Evolutionary conservation across 495 filamentous ascomycete species (phyloP).

Genomic region (Podospora australis): DNA sequence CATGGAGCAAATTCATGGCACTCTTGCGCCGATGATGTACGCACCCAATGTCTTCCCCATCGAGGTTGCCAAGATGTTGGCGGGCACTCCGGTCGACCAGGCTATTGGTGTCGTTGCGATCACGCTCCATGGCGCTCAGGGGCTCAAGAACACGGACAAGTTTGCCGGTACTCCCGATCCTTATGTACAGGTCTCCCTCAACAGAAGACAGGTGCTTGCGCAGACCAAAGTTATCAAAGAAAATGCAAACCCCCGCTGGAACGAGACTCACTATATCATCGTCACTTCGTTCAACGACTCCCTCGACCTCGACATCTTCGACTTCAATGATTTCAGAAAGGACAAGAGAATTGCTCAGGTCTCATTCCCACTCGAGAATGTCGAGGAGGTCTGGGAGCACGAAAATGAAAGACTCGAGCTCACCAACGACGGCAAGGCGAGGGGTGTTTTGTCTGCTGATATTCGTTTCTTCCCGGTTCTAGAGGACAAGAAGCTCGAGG

Average conservation of each 20-base stretch:
- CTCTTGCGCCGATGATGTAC: conserved; percentile 93
- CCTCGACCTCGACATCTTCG: conserved; percentile 74
- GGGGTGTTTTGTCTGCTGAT: conserved; percentile 73
- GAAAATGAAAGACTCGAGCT: conserved; percentile 84
- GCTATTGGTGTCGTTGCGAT: conserved; percentile 91
- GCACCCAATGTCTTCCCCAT: conserved; percentile 96
- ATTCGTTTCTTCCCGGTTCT: conserved; percentile 93
- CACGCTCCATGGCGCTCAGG: conserved; percentile 82
- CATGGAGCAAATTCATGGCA: conserved; percentile 89
- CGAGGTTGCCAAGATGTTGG: conserved; percentile 96
- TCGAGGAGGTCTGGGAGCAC: conserved; percentile 67
- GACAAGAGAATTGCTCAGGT: conserved; percentile 90
- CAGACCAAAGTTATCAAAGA: conserved; percentile 85
- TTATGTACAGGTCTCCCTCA: conserved; percentile 82
- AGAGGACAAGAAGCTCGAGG: conserved; percentile 60
- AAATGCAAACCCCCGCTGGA: conserved; percentile 83
- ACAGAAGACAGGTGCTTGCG: conserved; percentile 68
- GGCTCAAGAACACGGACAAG: conserved; percentile 90
- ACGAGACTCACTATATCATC: conserved; percentile 91
- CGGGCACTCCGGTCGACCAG: conserved; percentile 89
- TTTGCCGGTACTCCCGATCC: conserved; percentile 92
- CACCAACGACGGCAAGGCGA: conserved; percentile 71
- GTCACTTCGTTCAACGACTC: conserved; percentile 82
- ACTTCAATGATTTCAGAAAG: conserved; percentile 94
- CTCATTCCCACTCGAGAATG: conserved; percentile 73